These are phyloP conservation scores for Xylaria sp. DNA, from an alignment of 2,329 filamentous ascomycete species.

Conservation along the genomic window DNA sequence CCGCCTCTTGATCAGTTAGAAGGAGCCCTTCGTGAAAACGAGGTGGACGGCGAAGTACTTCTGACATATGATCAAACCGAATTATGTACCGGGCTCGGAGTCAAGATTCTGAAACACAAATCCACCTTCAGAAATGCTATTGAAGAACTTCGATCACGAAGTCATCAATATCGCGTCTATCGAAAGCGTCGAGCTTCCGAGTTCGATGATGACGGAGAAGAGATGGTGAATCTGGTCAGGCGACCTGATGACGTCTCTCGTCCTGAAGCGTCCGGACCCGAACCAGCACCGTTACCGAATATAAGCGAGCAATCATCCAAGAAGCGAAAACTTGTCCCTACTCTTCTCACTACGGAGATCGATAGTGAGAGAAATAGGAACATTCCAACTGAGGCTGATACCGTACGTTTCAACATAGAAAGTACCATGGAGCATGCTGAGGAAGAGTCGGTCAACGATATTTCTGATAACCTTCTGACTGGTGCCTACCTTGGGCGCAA, in stretches of 20 bases:
- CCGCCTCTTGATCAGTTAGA: constrained; percentile 66
- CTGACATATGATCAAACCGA: constrained; percentile 66
- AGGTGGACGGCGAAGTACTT: constrained; percentile 72
- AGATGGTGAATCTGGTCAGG: background rate
- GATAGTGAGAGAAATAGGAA: constrained; percentile 37
- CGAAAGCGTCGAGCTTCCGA: constrained; percentile 37
- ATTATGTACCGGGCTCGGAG: constrained; percentile 62
- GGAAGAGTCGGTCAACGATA: constrained; percentile 2
- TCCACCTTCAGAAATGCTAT: constrained; percentile 68
- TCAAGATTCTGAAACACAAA: constrained; percentile 68
- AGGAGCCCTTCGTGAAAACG: constrained; percentile 65
- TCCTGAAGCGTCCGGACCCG: background rate
- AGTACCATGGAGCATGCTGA: background rate
- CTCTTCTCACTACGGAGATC: constrained; percentile 37
- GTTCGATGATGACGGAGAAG: constrained; percentile 32
- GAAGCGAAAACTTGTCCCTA: constrained; percentile 43
- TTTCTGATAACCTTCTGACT: background rate
- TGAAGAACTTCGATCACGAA: constrained; percentile 62
- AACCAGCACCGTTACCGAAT: background rate
- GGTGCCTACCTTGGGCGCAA: constrained; percentile 43
- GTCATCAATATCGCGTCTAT: constrained; percentile 57
- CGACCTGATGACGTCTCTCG: background rate
- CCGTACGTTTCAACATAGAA: constrained; percentile 19
- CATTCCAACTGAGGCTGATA: constrained; percentile 44
- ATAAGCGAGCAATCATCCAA: constrained; percentile 36